Evolutionary conservation across 1,284 basidiomycete genomes (phyloP), one percentile per base, ranked within the genome.

Genomic region (Afroboletus lepidellus): DNA sequence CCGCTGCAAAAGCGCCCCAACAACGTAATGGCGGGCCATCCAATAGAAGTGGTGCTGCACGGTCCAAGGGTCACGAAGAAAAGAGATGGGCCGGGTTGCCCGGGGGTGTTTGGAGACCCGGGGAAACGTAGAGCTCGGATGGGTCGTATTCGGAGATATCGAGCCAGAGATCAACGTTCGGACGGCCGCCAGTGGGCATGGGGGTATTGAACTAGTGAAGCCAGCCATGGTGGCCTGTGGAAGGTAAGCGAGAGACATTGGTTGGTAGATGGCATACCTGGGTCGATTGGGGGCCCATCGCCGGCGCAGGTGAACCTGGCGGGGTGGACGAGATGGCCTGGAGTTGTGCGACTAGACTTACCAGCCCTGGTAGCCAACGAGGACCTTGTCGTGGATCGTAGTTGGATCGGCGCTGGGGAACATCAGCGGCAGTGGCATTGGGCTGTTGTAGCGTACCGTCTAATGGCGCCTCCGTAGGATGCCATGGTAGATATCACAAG

Each of bases 361-460:
- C 89, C 89, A 91, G 65, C 87, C 89, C 67, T 91, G 89, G 63
- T 92, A 91, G 24, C 89, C 89, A 0, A 90, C 86, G 21, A 92
- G 69, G 62, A 90, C 83, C 63, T 91, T 92, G 70, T 89, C 80
- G 54, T 89, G 85, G 33, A 83, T 79, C 4, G 80, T 80, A 3
- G 66, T 71, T n/a, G 80, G 72, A 58, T 80, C 70, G 12, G 78
- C 77, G 43, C 74, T 72, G 51, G 8, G 0, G 12, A 16, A 32
- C 8, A 24, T 34, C 25, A 23, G 33, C 16, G n/a, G n/a, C n/a
- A n/a, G n/a, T n/a, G n/a, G n/a, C n/a, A n/a, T n/a, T n/a, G n/a
- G n/a, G n/a, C n/a, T n/a, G n/a, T n/a, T n/a, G n/a, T n/a, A n/a
- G n/a, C n/a, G 33, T n/a, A 41, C 23, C 38, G 38, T 41, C 12